phyloP scores from a whole-genome alignment of 208 protist species.

The Leishmania lainsoni region DNA sequence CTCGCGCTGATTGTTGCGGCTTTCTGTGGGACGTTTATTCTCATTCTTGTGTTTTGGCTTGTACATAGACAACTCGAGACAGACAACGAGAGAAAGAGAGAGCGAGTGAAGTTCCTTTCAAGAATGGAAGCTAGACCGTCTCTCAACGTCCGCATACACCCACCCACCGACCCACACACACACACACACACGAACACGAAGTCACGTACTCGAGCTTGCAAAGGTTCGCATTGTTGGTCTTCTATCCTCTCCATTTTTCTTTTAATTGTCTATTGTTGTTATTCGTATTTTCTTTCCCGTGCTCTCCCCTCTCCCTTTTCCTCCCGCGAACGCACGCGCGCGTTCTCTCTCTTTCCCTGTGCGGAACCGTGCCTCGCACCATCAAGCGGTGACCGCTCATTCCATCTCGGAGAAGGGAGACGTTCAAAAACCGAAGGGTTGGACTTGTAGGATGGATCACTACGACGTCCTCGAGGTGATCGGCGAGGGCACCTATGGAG shows the following conservation, averaged over 20 bases:
- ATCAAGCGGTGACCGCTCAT: background rate
- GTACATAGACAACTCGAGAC: background rate
- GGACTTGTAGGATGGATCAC: slow-evolving; percentile 53
- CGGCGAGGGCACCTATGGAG: slow-evolving; percentile 95
- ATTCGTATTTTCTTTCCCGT: background rate
- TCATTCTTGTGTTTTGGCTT: slow-evolving; percentile 25
- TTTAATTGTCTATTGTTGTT: background rate
- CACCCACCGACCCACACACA: background rate
- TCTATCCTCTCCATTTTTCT: background rate
- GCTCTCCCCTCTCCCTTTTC: background rate
- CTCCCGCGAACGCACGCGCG: background rate
- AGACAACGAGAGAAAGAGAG: background rate
- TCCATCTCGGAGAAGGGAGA: background rate
- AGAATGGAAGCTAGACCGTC: background rate
- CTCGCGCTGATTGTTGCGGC: background rate
- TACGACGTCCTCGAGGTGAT: slow-evolving; percentile 79
- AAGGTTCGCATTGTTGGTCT: background rate
- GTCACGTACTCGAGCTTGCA: background rate
- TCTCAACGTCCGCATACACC: background rate
- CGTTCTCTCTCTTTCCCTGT: background rate
- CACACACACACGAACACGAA: background rate
- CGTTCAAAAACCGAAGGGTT: no score
- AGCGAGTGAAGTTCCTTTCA: background rate
- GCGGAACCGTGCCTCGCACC: background rate
- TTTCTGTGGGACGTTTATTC: background rate